Conservation (phyloP, 108 stramenopile species). For the Discostella pseudostelligera region DNA sequence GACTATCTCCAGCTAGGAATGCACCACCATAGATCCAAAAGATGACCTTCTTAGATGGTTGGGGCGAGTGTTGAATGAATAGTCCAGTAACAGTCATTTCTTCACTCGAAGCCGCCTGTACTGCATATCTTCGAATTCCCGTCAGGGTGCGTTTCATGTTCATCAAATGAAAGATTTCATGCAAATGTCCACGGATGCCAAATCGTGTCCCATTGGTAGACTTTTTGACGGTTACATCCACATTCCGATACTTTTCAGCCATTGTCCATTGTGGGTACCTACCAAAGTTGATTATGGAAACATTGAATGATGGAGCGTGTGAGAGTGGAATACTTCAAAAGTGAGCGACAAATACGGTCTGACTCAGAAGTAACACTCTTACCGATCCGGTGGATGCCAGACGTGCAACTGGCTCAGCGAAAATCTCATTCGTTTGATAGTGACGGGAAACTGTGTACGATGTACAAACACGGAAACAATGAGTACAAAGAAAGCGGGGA, state of each 20-base stretch:
- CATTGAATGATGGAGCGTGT: too few relatives aligned
- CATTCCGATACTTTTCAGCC: conserved; percentile 21
- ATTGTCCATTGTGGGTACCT: conserved; percentile 36
- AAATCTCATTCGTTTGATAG: conserved; percentile 66
- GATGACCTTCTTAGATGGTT: conserved; percentile 53
- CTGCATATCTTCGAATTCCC: conserved; percentile 9
- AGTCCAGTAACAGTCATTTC: conserved; percentile 57
- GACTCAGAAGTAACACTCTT: neutral
- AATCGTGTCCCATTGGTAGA: conserved; percentile 32
- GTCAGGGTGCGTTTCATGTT: conserved; percentile 28
- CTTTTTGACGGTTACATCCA: conserved; percentile 4
- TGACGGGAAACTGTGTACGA: conserved; percentile 48
- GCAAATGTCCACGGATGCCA: conserved; percentile 39
- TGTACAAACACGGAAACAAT: neutral
- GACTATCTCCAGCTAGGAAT: conserved; percentile 65
- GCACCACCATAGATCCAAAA: conserved; percentile 85
- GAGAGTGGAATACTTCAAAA: conserved; percentile 1
- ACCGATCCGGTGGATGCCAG: conserved; percentile 33
- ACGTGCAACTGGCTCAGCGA: conserved; percentile 69
- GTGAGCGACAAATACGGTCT: neutral
- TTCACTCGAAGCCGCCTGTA: conserved; percentile 1
- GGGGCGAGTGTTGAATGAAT: conserved; percentile 49
- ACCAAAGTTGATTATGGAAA: neutral
- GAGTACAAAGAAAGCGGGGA: neutral
- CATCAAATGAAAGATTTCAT: conserved; percentile 48